Evolutionary conservation across 805 yeast genomes (phyloP), one percentile per base, ranked within the genome.

Genomic region (Zygoascus ofunaensis): DNA sequence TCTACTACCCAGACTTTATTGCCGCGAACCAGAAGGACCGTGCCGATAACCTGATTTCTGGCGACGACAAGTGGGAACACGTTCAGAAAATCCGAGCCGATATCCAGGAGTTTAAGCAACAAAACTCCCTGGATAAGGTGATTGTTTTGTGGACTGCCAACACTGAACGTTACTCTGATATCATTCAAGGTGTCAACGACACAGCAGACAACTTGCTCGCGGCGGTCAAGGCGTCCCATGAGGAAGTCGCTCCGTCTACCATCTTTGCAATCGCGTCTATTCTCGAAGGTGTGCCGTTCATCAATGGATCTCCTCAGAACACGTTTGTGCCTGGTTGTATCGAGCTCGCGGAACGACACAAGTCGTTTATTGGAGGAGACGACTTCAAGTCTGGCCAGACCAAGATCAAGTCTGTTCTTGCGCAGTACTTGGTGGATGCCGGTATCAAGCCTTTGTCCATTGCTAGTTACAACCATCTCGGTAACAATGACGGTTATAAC

Each of bases 301-400:
- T 89, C 65, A 89, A 89, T 59, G 97, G 97, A 39, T 87, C 96
- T 34, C 97, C 97, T 43, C 97, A 89, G 70, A 89, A 89, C 72
- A 90, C 97, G 43, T 89, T 90, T 69, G 95, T 87, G 45, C 97
- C 97, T 19, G 97, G 97, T 53, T 84, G 82, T 50, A 75, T 90
- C 59, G 87, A 87, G 66, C 76, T 89, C 54, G 94, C 97, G 39
- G 95, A 87, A 66, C 61, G 73, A 56, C 62, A 85, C 63, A 66
- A 74, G 52, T 68, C 83, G 28, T 85, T 82, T 62, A 87, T 89
- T 59, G 97, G 95, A 46, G 97, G 97, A 57, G 97, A 89, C 66
- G 97, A 89, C 68, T 89, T 89, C 76, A 89, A 89, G 73, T 77
- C 89, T 56, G 97, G 97, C 48, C 97, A 89, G 71, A 89, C 97